A percentile compares a stretch with the other conserved stretches of the same genome.
Evolutionary conservation across 1,284 basidiomycete genomes (phyloP).

Genomic region (Ceratobasidium sp.): DNA sequence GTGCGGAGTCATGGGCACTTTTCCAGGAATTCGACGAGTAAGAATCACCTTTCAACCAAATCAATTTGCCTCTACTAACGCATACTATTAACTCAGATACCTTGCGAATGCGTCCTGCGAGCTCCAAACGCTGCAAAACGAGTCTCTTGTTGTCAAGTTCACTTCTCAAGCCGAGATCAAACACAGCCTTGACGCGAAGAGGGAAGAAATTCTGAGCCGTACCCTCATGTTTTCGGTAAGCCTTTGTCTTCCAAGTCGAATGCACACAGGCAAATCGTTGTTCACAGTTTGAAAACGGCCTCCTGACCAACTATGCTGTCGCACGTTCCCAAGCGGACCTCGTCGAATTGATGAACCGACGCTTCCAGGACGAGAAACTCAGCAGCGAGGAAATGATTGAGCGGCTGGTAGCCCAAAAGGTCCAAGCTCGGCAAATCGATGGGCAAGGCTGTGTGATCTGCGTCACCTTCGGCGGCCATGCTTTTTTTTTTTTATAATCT

Average conservation of each 20-base stretch:
- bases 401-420: neutral
- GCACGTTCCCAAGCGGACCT: neutral
- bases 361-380: neutral
- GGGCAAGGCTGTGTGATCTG: neutral
- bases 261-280: neutral
- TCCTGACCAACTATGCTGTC: neutral
- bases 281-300: slow-evolving; percentile 5
- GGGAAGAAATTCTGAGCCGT: neutral
- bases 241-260: neutral
- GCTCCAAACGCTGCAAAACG: neutral
- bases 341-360: neutral
- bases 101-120: neutral
- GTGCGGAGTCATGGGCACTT: neutral
- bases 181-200: neutral
- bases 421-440: neutral
- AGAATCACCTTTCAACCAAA: neutral
- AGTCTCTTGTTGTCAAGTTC: neutral
- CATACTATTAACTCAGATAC: neutral
- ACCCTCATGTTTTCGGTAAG: slow-evolving; percentile 3
- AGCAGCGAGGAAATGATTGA: neutral
- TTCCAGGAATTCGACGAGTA: neutral
- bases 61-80: neutral
- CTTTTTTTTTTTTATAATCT: slow-evolving; percentile 3
- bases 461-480: neutral
- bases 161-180: slow-evolving; percentile 5